These are phyloP conservation scores for Vanrija sp. DNA, from an alignment of 1,284 basidiomycete species.

Conservation along the genomic window DNA sequence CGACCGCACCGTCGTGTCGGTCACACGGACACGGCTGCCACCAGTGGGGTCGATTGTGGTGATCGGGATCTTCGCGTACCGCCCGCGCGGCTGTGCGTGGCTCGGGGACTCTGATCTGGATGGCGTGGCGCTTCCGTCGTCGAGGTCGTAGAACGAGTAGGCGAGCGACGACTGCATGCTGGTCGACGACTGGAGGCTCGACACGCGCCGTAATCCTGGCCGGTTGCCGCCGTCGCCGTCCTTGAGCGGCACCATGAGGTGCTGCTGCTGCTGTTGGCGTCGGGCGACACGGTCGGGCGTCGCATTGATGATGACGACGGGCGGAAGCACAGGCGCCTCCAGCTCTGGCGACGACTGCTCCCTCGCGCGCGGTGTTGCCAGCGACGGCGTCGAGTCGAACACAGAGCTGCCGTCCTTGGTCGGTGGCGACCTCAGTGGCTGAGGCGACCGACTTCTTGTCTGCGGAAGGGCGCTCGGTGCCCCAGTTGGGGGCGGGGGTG, in stretches of 20 bases:
- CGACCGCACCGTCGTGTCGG: background rate
- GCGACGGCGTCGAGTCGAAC: background rate
- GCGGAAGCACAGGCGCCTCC: background rate
- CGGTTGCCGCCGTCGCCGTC: slow-evolving; percentile 4
- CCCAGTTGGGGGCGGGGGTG: slow-evolving; percentile 27
- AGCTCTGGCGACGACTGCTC: background rate
- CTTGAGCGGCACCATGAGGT: slow-evolving; percentile 26
- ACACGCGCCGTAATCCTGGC: background rate
- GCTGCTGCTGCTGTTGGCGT: slow-evolving; percentile 12
- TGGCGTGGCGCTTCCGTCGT: slow-evolving; percentile 16
- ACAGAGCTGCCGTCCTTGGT: background rate
- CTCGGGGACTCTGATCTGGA: slow-evolving; percentile 12
- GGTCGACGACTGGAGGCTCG: background rate
- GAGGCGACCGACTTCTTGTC: slow-evolving; percentile 3
- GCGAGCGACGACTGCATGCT: slow-evolving; percentile 11
- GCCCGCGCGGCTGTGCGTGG: slow-evolving; percentile 16
- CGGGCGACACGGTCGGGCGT: background rate
- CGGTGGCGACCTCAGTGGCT: slow-evolving; percentile 2
- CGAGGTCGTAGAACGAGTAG: slow-evolving; percentile 41
- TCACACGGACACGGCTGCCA: too few relatives aligned
- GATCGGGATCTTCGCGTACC: slow-evolving; percentile 27
- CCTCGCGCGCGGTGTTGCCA: background rate
- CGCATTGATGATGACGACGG: slow-evolving; percentile 4
- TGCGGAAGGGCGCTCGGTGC: slow-evolving; percentile 12
- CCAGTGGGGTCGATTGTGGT: too few relatives aligned